These are phyloP conservation scores for Tuber microsphaerosporum DNA, from an alignment of 495 filamentous ascomycete species.

Conservation along the genomic window DNA sequence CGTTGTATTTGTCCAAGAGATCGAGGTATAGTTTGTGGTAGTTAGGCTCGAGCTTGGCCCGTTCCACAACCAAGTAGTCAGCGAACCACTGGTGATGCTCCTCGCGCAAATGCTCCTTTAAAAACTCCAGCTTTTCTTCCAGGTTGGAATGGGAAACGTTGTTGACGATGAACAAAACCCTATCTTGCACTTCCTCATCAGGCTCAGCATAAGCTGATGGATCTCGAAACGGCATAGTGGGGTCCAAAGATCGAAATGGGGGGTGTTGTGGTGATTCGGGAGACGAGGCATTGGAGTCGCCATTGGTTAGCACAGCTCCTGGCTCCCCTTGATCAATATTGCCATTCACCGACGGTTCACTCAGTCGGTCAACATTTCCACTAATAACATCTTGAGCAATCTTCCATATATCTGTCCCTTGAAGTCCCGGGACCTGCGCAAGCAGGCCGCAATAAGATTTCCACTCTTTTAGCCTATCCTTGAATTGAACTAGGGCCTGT, in stretches of 20 bases:
- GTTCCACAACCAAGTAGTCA: slow-evolving; percentile 87
- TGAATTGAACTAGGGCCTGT: slow-evolving; percentile 87
- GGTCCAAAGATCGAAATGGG: slow-evolving; percentile 67
- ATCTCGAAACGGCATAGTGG: slow-evolving; percentile 57
- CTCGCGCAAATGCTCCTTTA: slow-evolving; percentile 68
- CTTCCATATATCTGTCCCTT: slow-evolving; percentile 73
- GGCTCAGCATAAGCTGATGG: slow-evolving; percentile 66
- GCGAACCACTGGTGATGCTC: slow-evolving; percentile 94
- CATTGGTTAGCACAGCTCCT: slow-evolving; percentile 27
- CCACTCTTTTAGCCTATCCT: slow-evolving; percentile 80
- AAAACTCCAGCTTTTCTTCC: slow-evolving; percentile 67
- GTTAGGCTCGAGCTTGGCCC: slow-evolving; percentile 92
- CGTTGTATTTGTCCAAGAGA: slow-evolving; percentile 72
- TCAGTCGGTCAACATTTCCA: slow-evolving; percentile 42
- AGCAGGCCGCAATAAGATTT: slow-evolving; percentile 78
- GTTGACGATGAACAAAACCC: slow-evolving; percentile 91
- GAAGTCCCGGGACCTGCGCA: slow-evolving; percentile 69
- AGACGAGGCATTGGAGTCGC: slow-evolving; percentile 23
- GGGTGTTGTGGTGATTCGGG: slow-evolving; percentile 36
- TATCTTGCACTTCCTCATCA: slow-evolving; percentile 75
- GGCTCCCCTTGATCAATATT: slow-evolving; percentile 25
- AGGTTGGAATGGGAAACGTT: slow-evolving; percentile 88
- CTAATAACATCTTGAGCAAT: slow-evolving; percentile 73
- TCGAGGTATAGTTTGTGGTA: slow-evolving; percentile 89
- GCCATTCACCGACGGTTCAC: slow-evolving; percentile 49